Conservation (phyloP, 306 rosid species). For the Spatholobus suberectus region DNA sequence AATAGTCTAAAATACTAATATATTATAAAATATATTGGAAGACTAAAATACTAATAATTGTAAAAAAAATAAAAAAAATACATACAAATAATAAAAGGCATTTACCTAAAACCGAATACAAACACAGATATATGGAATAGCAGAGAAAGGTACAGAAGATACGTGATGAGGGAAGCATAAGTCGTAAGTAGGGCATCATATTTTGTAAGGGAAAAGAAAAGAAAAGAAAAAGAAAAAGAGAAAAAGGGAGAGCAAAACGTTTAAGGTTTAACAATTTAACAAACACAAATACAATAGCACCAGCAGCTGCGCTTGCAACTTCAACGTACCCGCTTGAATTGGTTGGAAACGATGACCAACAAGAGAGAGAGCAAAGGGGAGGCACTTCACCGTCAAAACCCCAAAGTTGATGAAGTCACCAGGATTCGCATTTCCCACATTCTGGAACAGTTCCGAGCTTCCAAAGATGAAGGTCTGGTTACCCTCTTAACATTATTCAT, state of each 20-base stretch:
- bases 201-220: no score
- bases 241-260: no score
- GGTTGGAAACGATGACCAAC: conserved; percentile 32
- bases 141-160: not conserved
- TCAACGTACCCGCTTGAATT: not conserved
- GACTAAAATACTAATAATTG: no score
- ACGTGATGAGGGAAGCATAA: not conserved
- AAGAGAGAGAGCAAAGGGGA: conserved; percentile 37
- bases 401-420: conserved; percentile 40
- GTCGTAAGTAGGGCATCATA: not conserved
- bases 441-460: conserved; percentile 47
- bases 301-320: not conserved
- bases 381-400: conserved; percentile 6
- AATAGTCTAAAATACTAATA: no score
- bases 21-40: no score
- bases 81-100: not conserved
- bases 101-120: not conserved
- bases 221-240: no score
- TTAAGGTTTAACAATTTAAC: not conserved
- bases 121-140: not conserved
- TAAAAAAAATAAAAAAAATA: not conserved
- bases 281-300: not conserved
- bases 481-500: no score
- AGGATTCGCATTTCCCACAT: conserved; percentile 41
- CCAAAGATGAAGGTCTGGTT: conserved; percentile 69